Evolutionary conservation across 2,329 filamentous ascomycete species (phyloP).

Genomic region (Curvularia sp.): DNA sequence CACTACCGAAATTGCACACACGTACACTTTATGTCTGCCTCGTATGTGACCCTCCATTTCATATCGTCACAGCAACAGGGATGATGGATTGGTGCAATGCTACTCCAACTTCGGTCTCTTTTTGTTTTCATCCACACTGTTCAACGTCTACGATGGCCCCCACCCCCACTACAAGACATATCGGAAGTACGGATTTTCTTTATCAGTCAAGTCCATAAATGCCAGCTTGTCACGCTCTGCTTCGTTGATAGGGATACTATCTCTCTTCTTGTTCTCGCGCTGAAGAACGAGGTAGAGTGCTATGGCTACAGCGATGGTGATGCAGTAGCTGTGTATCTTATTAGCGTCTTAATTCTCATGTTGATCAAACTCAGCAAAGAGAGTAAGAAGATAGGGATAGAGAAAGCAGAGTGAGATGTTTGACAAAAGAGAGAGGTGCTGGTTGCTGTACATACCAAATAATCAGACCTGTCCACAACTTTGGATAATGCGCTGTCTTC

Average conservation of each 20-base stretch:
- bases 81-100: too few species aligned
- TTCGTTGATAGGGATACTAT: constrained; percentile 61
- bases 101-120: neutral
- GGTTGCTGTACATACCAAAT: constrained; percentile 55
- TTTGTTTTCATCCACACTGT: neutral
- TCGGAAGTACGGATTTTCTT: constrained; percentile 64
- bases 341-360: neutral
- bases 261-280: constrained; percentile 59
- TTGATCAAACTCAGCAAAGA: neutral
- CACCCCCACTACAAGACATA: constrained; percentile 54
- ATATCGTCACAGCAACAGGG: neutral
- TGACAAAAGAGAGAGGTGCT: neutral
- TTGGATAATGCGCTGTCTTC: constrained; percentile 71
- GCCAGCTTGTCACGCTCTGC: constrained; percentile 59
- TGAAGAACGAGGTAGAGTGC: constrained; percentile 66
- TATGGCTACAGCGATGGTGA: constrained; percentile 67
- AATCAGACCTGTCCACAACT: constrained; percentile 74
- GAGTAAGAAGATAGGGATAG: too few species aligned
- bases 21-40: neutral
- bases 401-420: neutral
- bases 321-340: constrained; percentile 61
- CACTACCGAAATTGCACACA: constrained; percentile 1
- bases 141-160: neutral
- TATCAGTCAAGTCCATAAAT: constrained; percentile 63
- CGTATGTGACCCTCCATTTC: neutral